These are phyloP conservation scores for Haplographium delicatum DNA, from an alignment of 495 filamentous ascomycete species.

Conservation along the genomic window DNA sequence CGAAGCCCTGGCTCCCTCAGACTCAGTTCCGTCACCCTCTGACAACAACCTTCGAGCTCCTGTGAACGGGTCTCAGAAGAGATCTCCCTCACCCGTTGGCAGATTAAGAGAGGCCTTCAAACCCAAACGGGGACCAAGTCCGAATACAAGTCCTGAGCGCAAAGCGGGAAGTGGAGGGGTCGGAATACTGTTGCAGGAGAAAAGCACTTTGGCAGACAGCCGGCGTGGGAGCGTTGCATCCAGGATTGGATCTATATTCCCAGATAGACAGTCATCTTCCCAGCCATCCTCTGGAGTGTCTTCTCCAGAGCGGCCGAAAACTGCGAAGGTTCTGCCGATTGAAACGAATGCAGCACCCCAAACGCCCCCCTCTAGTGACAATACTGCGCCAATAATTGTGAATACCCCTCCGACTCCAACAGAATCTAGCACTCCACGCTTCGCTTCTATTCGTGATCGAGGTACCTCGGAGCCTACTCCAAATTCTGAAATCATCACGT, in stretches of 20 bases:
- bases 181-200: slow-evolving; percentile 2
- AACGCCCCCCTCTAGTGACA: slow-evolving; percentile 37
- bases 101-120: slow-evolving; percentile 42
- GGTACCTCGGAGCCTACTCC: slow-evolving; percentile 26
- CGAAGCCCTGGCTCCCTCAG: slow-evolving; percentile 19
- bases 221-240: slow-evolving; percentile 23
- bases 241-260: slow-evolving; percentile 22
- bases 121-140: slow-evolving; percentile 24
- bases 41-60: slow-evolving; percentile 31
- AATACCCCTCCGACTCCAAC: slow-evolving; percentile 54
- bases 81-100: slow-evolving; percentile 40
- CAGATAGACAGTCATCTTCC: slow-evolving; percentile 11
- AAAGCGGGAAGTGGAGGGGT: slow-evolving; percentile 10
- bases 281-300: slow-evolving; percentile 3
- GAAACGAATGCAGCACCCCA: slow-evolving; percentile 30
- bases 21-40: slow-evolving; percentile 17
- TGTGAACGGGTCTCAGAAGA: slow-evolving; percentile 30
- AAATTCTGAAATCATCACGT: slow-evolving; percentile 36
- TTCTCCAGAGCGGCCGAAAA: slow-evolving; percentile 17
- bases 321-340: slow-evolving; percentile 21
- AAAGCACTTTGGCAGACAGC: slow-evolving; percentile 1
- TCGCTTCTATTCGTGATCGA: slow-evolving; percentile 16
- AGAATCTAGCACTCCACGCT: slow-evolving; percentile 28
- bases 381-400: slow-evolving; percentile 43
- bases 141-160: slow-evolving; percentile 38